Evolutionary conservation across 192 early-diverging fungal genomes (phyloP).

Genomic region (Diversispora epigaea): DNA sequence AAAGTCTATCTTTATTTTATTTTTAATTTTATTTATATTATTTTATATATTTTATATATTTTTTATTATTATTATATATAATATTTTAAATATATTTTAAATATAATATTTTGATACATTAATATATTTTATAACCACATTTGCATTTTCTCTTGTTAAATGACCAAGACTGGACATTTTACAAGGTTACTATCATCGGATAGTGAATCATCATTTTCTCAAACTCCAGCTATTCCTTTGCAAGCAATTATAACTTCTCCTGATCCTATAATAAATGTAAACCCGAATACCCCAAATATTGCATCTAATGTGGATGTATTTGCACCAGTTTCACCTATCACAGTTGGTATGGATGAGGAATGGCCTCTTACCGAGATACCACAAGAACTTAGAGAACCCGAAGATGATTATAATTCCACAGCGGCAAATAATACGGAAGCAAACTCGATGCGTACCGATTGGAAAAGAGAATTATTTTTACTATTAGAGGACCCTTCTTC

Average conservation of each 20-base stretch:
- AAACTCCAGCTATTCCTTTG: conserved; percentile 1
- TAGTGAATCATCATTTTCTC: conserved; percentile 1
- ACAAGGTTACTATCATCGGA: conserved; percentile 10
- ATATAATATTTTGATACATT: too few species aligned
- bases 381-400: conserved; percentile 40
- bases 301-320: background rate
- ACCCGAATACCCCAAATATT: too few species aligned
- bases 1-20: too few species aligned
- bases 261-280: background rate
- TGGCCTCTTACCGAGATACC: conserved; percentile 49
- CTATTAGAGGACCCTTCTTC: conserved; percentile 80
- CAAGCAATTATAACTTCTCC: background rate
- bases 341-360: conserved; percentile 36
- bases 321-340: background rate
- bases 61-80: too few species aligned
- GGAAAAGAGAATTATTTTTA: conserved; percentile 64
- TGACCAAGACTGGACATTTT: conserved; percentile 26
- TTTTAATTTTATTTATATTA: too few species aligned
- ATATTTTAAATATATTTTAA: too few species aligned
- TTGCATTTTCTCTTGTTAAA: background rate
- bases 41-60: too few species aligned
- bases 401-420: conserved; percentile 33
- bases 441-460: conserved; percentile 45
- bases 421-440: conserved; percentile 47
- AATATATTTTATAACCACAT: too few species aligned